These are phyloP conservation scores for Wakefieldia striispora DNA, from an alignment of 768 basidiomycete species.

Conservation along the genomic window DNA sequence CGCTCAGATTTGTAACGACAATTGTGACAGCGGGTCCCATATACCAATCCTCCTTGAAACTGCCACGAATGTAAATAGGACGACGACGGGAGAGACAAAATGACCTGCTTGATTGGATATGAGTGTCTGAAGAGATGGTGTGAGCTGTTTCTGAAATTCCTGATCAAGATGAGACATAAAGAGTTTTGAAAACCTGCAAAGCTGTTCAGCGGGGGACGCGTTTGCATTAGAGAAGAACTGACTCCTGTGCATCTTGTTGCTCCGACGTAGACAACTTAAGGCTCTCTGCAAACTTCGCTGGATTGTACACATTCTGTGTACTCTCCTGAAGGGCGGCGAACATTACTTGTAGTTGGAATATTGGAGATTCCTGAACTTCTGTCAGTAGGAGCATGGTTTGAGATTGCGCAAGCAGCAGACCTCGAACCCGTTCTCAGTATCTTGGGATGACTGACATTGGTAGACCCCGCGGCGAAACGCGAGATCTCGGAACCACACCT, in stretches of 20 bases:
- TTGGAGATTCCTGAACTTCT: constrained; percentile 61
- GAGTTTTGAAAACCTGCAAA: constrained; percentile 82
- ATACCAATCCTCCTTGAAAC: constrained; percentile 87
- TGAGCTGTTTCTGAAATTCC: constrained; percentile 82
- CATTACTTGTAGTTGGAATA: constrained; percentile 74
- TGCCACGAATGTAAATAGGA: constrained; percentile 30
- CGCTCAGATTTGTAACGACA: constrained; percentile 72
- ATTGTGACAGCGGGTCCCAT: constrained; percentile 72
- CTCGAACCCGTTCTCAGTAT: constrained; percentile 42
- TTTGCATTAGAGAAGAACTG: constrained; percentile 21
- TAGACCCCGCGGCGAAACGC: constrained; percentile 84
- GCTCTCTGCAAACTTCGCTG: constrained; percentile 80
- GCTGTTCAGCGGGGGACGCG: constrained; percentile 4
- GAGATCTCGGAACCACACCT: constrained; percentile 92
- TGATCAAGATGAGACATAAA: constrained; percentile 87
- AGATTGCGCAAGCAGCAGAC: constrained; percentile 29
- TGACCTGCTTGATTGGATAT: constrained; percentile 66
- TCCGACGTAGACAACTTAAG: constrained; percentile 76
- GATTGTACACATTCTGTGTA: constrained; percentile 72
- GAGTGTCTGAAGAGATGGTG: constrained; percentile 60
- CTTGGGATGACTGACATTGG: constrained; percentile 60
- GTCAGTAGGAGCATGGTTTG: neutral
- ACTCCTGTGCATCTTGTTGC: constrained; percentile 99
- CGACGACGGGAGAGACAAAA: neutral
- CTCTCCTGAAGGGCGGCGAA: constrained; percentile 86